Evolutionary conservation across 192 early-diverging fungal species (phyloP).

Genomic region (Entomortierella parvispora): DNA sequence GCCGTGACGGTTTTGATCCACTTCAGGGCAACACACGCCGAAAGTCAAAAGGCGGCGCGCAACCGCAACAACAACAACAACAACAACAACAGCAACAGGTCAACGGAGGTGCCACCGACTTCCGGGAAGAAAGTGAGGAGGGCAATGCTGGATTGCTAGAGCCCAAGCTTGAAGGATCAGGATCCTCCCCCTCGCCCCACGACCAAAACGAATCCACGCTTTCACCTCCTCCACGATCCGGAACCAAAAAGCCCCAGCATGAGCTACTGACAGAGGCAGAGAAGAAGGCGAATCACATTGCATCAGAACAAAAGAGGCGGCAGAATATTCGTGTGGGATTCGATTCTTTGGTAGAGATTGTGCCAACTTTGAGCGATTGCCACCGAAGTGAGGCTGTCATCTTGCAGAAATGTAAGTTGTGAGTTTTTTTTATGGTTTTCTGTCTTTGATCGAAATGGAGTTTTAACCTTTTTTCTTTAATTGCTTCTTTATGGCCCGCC

Average conservation of each 20-base stretch:
- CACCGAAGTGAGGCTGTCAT: slow-evolving; percentile 86
- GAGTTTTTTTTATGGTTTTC: not conserved
- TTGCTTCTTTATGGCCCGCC: slow-evolving; percentile 8
- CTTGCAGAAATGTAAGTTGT: slow-evolving; percentile 71
- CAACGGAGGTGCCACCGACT: slow-evolving; percentile 4
- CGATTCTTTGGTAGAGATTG: slow-evolving; percentile 86
- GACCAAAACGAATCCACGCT: slow-evolving; percentile 5
- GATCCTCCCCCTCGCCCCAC: not conserved
- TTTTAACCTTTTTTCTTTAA: not conserved
- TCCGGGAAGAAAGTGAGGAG: slow-evolving; percentile 10
- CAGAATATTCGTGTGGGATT: slow-evolving; percentile 90
- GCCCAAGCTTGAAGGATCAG: not conserved
- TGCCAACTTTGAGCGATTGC: slow-evolving; percentile 81
- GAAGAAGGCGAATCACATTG: slow-evolving; percentile 93
- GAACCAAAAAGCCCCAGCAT: slow-evolving; percentile 54
- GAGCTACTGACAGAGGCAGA: slow-evolving; percentile 85
- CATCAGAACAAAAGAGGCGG: slow-evolving; percentile 89
- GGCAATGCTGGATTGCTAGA: not conserved
- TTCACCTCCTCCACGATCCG: not conserved
- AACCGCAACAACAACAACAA: not conserved
- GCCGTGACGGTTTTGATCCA: slow-evolving; percentile 22
- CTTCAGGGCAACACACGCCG: not conserved
- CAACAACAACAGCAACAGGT: not conserved
- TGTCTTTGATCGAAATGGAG: not conserved
- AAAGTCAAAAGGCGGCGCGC: not conserved